Evolutionary conservation across 2,329 filamentous ascomycete species (phyloP).

Genomic region (Dryadomyces quercivorus): DNA sequence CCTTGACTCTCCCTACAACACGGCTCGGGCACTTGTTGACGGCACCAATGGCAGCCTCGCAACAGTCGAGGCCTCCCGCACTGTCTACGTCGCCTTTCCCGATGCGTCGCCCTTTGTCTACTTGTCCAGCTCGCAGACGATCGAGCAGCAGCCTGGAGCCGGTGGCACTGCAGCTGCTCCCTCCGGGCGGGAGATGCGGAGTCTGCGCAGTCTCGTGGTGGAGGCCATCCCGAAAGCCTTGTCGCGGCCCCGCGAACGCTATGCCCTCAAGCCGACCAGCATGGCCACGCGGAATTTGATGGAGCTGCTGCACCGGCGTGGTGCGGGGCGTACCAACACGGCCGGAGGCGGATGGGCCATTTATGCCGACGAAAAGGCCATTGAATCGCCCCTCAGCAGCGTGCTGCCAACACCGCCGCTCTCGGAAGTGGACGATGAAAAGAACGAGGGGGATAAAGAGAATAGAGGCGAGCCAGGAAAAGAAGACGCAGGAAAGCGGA

Average conservation of each 20-base stretch:
- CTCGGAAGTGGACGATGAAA: constrained; percentile 22
- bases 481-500: constrained; percentile 9
- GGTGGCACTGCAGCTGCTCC: constrained; percentile 8
- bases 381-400: constrained; percentile 42
- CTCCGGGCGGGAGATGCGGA: constrained; percentile 41
- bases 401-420: constrained; percentile 34
- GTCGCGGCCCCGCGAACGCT: constrained; percentile 61
- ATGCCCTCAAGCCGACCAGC: constrained; percentile 53
- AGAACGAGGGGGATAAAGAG: constrained; percentile 7
- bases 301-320: constrained; percentile 56
- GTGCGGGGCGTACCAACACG: constrained; percentile 55
- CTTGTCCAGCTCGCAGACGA: constrained; percentile 36
- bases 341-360: constrained; percentile 70
- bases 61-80: constrained; percentile 52
- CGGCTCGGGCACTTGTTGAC: constrained; percentile 32
- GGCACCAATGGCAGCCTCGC: constrained; percentile 13
- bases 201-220: constrained; percentile 57
- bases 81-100: constrained; percentile 72
- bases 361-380: constrained; percentile 53
- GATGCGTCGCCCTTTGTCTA: constrained; percentile 69
- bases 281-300: constrained; percentile 60
- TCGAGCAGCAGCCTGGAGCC: background rate
- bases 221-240: constrained; percentile 75
- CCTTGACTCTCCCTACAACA: constrained; percentile 69
- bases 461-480: background rate